Base-by-base conservation (phyloP, 148 eudicot species). In the Diospyros kaki region DNA sequence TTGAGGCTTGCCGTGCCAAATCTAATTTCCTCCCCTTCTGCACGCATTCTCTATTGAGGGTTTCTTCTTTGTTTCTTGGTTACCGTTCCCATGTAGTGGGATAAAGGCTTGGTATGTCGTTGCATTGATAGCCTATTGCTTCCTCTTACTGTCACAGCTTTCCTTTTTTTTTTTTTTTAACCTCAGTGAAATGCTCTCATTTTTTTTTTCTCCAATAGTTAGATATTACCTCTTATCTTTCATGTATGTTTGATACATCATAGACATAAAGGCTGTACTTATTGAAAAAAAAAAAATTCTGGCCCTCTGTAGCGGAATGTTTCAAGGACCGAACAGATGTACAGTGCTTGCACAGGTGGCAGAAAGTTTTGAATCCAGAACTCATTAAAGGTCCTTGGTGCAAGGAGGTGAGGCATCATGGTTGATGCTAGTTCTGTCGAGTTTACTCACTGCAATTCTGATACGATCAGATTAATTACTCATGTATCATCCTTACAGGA, bases 321-420 rank as follows among this genome's bases (percentile, higher is more conserved):
- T 89, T 93, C 73, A 96, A 94, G n/a, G 93, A 93, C 81, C 86
- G 96, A 79, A 86, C 98, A 73, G 96, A 93, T 81, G 98, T 93
- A 55, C 98, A 93, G 81, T 93, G 98, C 76, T 73, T 93, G 51
- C 98, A 93, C 76, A 84, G 98, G 77, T 93, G 98, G 98, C 98
- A 93, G 73, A 93, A 93, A 83, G 98, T 93, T 83, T 91, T 93
- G 63, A 91, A 93, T 83, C 98, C 98, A 51, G 98, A 93, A 74
- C 94, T 93, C 72, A 85, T 93, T 50, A 93, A 93, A 79, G 98
- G 98, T 78, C 98, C 98, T 74, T 93, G 98, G 98, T 86, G 89
- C 61, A 88, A 80, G 75, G 92, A 89, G 96, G 98, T 90, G 15
- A 68, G 62, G 58, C 55, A 13, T 58, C 18, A 38, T 40, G 11